Percentiles rank a stretch among this genome's conserved stretches.
These are phyloP conservation scores for Aureobasidium lini DNA, from an alignment of 2,329 filamentous ascomycete genomes.

Conservation along the genomic window DNA sequence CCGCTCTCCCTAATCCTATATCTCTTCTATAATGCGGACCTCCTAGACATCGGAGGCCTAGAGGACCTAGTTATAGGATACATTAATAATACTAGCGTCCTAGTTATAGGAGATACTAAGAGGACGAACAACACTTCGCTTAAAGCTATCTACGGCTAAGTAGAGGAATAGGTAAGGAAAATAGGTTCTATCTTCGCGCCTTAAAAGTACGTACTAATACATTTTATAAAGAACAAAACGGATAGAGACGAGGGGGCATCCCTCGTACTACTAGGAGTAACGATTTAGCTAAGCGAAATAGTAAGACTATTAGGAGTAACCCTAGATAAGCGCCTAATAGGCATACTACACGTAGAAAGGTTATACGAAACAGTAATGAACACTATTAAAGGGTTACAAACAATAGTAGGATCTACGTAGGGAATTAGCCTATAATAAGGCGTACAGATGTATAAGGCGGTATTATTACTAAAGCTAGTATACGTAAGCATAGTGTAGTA, in stretches of 20 bases:
- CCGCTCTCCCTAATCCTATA: no score
- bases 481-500: neutral
- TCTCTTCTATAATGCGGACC: no score
- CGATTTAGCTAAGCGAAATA: neutral
- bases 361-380: neutral
- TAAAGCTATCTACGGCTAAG: slow-evolving; percentile 18
- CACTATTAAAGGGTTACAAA: neutral
- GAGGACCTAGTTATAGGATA: no score
- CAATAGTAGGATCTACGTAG: neutral
- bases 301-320: neutral
- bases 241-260: neutral
- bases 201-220: slow-evolving; percentile 26
- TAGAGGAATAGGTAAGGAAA: slow-evolving; percentile 20
- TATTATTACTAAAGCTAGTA: neutral
- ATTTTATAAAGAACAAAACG: slow-evolving; percentile 19
- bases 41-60: no score
- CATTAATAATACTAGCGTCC: slow-evolving; percentile 22
- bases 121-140: slow-evolving; percentile 7
- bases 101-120: slow-evolving; percentile 10
- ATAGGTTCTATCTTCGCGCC: slow-evolving; percentile 24
- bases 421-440: neutral
- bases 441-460: neutral
- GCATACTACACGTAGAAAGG: neutral
- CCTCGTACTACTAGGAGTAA: neutral
- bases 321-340: neutral